phyloP scores from a whole-genome alignment of 2,329 filamentous ascomycete species.

The Stachybotrys echinatus region DNA sequence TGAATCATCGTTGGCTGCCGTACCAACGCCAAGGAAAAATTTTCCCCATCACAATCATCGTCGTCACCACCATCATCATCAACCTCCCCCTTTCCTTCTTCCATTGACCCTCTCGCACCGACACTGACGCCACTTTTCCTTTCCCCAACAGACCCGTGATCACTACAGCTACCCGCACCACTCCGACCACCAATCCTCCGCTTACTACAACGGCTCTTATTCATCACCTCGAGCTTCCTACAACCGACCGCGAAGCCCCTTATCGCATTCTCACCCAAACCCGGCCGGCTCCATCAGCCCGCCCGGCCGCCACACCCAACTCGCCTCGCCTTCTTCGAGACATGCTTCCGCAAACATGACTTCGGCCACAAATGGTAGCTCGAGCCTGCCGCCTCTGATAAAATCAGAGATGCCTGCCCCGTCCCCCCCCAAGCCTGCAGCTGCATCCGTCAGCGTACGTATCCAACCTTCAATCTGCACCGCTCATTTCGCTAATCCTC shows the following conservation, averaged over 20 bases:
- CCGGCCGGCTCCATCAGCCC: constrained; percentile 39
- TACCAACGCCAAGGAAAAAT: constrained; percentile 4
- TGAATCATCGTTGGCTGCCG: background rate
- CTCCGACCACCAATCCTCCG: constrained; percentile 32
- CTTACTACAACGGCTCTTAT: constrained; percentile 46
- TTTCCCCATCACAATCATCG: constrained; percentile 8
- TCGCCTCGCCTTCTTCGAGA: constrained; percentile 43
- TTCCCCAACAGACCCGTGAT: constrained; percentile 39
- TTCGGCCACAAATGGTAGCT: constrained; percentile 33
- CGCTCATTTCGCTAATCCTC: constrained; percentile 8
- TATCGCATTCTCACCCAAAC: constrained; percentile 44
- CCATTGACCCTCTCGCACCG: constrained; percentile 8
- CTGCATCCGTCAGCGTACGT: constrained; percentile 30
- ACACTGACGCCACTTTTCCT: constrained; percentile 19
- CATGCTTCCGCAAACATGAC: constrained; percentile 34
- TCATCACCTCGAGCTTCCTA: constrained; percentile 42
- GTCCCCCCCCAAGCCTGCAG: constrained; percentile 32
- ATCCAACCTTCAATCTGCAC: constrained; percentile 2
- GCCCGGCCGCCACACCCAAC: constrained; percentile 30
- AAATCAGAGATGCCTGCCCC: constrained; percentile 35
- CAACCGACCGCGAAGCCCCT: constrained; percentile 42
- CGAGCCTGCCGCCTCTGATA: constrained; percentile 27
- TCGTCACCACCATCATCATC: constrained; percentile 9
- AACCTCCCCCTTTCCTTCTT: constrained; percentile 6
- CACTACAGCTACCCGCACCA: constrained; percentile 41